Base-by-base conservation (phyloP, 768 basidiomycete genomes). In the Kwoniella dendrophila region DNA sequence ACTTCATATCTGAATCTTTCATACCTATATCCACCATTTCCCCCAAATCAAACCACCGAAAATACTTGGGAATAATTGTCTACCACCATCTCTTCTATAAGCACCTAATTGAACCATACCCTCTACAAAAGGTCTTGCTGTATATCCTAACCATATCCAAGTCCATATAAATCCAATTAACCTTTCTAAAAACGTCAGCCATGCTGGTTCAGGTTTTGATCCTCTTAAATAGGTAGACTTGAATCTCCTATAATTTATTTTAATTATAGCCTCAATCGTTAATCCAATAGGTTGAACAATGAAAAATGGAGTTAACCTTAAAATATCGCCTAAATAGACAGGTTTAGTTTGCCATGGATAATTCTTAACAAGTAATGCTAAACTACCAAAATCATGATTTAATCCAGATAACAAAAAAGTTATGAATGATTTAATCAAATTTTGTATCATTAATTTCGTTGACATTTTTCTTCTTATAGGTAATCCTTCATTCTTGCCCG, bases 81-180 rank as follows among this genome's bases (percentile, higher is more conserved):
- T 45, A 32, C 26, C 53, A 33, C 44, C 61, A 47, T 36, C 50
- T 32, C 60, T 36, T 22, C 57, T 58, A 34, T 55, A 74, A 54
- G 62, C 24, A 5, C 70, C 70, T 10, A 60, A 22, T 48, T 62
- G 68, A 16, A 67, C 62, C 58, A 69, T 40, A 6, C 69, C 71
- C 18, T 69, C 60, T 1, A 75, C 73, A 30, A 69, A 72, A 51
- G 60, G 68, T 20, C 62, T 56, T 12, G 74, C 71, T 16, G 69
- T 66, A 68, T 66, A 71, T 0, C 74, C 74, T 12, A 75, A 49
- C 67, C 67, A 75, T 40, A 60, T 48, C 74, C 74, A 75, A 8
- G 70, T 71, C 65, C 58, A 66, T 1, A 65, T 57, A 48, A 75
- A 75, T 0, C 74, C 71, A 4, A 73, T 12, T 14, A 64, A 11